Evolutionary conservation across 768 basidiomycete species (phyloP).

Genomic region (Phaffia australis): DNA sequence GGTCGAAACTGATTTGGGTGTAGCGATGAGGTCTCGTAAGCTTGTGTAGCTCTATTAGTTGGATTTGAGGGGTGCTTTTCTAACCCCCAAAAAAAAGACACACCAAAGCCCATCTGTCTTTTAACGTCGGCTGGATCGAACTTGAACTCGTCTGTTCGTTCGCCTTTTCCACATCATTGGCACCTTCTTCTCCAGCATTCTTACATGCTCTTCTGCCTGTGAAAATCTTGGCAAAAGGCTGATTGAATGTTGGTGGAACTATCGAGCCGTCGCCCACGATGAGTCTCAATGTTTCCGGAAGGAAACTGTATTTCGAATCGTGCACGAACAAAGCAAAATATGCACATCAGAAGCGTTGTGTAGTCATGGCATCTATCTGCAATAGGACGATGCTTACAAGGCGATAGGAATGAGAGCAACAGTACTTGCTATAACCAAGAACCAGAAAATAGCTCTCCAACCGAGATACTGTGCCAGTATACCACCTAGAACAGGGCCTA

Average conservation of each 20-base stretch:
- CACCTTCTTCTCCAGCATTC: too few relatives aligned
- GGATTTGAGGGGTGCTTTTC: too few relatives aligned
- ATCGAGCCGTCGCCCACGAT: slow-evolving; percentile 36
- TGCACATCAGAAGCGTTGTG: background rate
- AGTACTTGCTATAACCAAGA: slow-evolving; percentile 47
- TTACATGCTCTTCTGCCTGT: background rate
- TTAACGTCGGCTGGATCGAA: too few relatives aligned
- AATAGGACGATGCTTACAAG: slow-evolving; percentile 29
- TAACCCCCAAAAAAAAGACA: too few relatives aligned
- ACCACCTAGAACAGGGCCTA: slow-evolving; percentile 49
- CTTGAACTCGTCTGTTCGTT: too few relatives aligned
- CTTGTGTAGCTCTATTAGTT: too few relatives aligned
- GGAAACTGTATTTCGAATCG: slow-evolving; percentile 29
- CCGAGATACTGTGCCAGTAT: slow-evolving; percentile 50
- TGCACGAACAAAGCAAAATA: too few relatives aligned
- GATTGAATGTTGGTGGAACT: slow-evolving; percentile 32
- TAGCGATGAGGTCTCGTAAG: background rate
- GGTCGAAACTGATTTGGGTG: slow-evolving; percentile 31
- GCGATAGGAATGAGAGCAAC: slow-evolving; percentile 45
- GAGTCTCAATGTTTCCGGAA: slow-evolving; percentile 44
- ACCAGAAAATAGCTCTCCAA: slow-evolving; percentile 60
- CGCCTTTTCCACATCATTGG: too few relatives aligned
- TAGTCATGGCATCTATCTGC: background rate
- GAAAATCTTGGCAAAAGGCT: slow-evolving; percentile 20
- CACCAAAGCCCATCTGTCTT: too few relatives aligned